Conservation (phyloP, 352 stramenopile species). For the Globisporangium spiculum region DNA sequence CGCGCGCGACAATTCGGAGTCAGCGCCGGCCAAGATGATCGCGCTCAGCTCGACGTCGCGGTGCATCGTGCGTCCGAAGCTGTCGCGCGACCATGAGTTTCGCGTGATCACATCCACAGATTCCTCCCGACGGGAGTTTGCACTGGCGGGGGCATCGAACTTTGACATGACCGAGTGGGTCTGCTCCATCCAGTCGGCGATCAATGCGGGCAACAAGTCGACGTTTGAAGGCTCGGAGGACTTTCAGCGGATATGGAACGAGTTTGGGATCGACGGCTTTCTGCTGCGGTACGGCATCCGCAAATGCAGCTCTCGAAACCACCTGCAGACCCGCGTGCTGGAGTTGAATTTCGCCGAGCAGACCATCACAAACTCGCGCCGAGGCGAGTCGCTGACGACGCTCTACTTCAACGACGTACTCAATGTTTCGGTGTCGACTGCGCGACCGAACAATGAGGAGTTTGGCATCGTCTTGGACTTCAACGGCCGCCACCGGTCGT, state of each 20-base stretch:
- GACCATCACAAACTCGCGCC: conserved; percentile 74
- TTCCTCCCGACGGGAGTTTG: conserved; percentile 59
- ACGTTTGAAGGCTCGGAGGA: conserved; percentile 63
- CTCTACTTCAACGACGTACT: conserved; percentile 73
- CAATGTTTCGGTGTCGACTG: conserved; percentile 37
- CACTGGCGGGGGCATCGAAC: conserved; percentile 55
- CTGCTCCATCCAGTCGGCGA: conserved; percentile 73
- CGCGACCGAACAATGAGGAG: conserved; percentile 48
- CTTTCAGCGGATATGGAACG: conserved; percentile 76
- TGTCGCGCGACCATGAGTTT: conserved; percentile 70
- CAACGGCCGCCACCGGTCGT: conserved; percentile 56
- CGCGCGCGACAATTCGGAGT: conserved; percentile 55
- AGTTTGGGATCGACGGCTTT: conserved; percentile 77
- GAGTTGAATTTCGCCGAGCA: conserved; percentile 87
- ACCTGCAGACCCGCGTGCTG: conserved; percentile 79
- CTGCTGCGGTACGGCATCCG: conserved; percentile 80
- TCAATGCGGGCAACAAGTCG: conserved; percentile 75
- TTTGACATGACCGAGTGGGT: conserved; percentile 87
- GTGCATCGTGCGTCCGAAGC: conserved; percentile 56
- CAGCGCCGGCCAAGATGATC: conserved; percentile 61
- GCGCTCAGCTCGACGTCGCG: conserved; percentile 75
- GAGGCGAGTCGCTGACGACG: conserved; percentile 74
- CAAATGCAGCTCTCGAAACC: conserved; percentile 75
- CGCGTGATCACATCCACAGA: conserved; percentile 75
- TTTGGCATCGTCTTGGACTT: conserved; percentile 72